phyloP scores from a whole-genome alignment of 2,329 filamentous ascomycete species.

The Hypoxylon sp. region DNA sequence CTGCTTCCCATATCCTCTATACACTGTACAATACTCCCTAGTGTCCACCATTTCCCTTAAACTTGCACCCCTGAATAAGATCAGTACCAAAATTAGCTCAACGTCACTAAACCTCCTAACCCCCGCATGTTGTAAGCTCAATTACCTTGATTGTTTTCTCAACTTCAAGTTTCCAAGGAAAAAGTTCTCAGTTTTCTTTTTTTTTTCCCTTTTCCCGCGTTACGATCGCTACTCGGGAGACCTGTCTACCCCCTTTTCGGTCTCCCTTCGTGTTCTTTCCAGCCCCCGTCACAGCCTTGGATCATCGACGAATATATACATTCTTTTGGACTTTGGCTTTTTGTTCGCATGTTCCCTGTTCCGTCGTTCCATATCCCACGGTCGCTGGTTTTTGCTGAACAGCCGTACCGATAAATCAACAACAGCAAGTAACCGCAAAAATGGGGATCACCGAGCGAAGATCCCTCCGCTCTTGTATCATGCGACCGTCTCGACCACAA shows the following conservation, averaged over 20 bases:
- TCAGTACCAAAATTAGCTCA: conserved; percentile 39
- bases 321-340: conserved; percentile 23
- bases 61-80: conserved; percentile 19
- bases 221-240: conserved; percentile 10
- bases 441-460: conserved; percentile 51
- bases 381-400: conserved; percentile 22
- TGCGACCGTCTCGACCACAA: conserved; percentile 52
- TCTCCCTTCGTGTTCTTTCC: neutral
- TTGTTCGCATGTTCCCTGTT: conserved; percentile 33
- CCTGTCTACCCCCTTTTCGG: conserved; percentile 15
- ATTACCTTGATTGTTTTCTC: conserved; percentile 23
- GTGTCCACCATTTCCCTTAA: conserved; percentile 30
- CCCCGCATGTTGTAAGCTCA: conserved; percentile 36
- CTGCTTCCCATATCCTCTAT: neutral
- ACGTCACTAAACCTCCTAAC: conserved; percentile 42
- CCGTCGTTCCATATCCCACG: conserved; percentile 13
- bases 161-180: conserved; percentile 25
- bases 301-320: conserved; percentile 9
- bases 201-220: conserved; percentile 20
- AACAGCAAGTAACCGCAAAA: conserved; percentile 25
- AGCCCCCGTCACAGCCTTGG: conserved; percentile 1
- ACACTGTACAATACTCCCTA: conserved; percentile 11
- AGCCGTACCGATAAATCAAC: conserved; percentile 24
- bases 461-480: conserved; percentile 49
- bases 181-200: conserved; percentile 27